phyloP scores from a whole-genome alignment of 345 rosid species.

The Arabis alpina region DNA sequence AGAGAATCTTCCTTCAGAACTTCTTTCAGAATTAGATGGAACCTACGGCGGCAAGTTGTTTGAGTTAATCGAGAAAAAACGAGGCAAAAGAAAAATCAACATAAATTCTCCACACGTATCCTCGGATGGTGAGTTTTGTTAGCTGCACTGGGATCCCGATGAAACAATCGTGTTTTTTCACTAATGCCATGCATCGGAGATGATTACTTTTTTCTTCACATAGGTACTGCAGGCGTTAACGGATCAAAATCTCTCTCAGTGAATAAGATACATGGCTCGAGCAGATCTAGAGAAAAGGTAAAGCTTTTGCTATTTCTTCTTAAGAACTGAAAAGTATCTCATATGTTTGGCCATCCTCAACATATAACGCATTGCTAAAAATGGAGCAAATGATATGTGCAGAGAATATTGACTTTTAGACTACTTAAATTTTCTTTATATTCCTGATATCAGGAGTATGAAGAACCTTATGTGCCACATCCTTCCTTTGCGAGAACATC shows the following conservation, averaged over 20 bases:
- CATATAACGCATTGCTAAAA: neutral
- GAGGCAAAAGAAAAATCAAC: conserved; percentile 46
- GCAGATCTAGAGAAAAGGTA: conserved; percentile 51
- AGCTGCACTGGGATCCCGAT: neutral
- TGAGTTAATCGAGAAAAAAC: conserved; percentile 58
- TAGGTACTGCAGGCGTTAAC: conserved; percentile 26
- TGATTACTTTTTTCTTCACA: neutral
- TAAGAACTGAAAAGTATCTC: neutral
- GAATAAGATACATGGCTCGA: conserved; percentile 39
- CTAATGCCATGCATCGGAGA: conserved; percentile 7
- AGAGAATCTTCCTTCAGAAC: conserved; percentile 82
- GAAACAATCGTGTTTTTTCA: neutral
- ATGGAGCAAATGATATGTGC: conserved; percentile 5
- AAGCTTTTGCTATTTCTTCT: conserved; percentile 24
- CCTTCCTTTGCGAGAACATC: conserved; percentile 37
- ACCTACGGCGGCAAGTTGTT: conserved; percentile 75
- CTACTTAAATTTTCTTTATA: conserved; percentile 12
- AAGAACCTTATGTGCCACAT: conserved; percentile 8
- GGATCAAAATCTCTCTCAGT: conserved; percentile 39
- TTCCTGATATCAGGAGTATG: conserved; percentile 32
- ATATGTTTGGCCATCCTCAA: neutral
- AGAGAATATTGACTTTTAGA: neutral
- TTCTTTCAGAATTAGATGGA: conserved; percentile 79
- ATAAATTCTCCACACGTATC: conserved; percentile 29
- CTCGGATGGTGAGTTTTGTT: conserved; percentile 49